Conservation (phyloP, 768 basidiomycete genomes). For the Tylopilus rubrobrunneus region DNA sequence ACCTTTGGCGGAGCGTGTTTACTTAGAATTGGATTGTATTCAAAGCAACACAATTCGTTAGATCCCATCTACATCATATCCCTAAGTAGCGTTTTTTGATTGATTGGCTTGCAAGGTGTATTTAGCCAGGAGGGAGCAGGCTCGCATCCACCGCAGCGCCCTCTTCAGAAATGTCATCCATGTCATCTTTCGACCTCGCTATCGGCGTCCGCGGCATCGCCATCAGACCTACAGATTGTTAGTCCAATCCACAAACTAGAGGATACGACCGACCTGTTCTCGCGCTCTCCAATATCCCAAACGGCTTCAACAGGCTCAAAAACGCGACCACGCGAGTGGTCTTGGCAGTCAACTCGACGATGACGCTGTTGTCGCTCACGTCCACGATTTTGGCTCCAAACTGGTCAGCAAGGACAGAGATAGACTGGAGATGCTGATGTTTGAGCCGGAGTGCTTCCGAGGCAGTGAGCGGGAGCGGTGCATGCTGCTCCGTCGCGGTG, state of each 20-base stretch:
- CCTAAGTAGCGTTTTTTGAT: too few species aligned
- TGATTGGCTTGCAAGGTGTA: neutral
- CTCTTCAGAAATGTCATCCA: conserved; percentile 51
- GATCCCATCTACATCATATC: neutral
- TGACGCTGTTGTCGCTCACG: conserved; percentile 90
- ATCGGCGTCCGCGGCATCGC: conserved; percentile 98
- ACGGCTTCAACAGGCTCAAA: conserved; percentile 85
- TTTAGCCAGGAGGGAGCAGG: conserved; percentile 87
- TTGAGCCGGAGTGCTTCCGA: conserved; percentile 85
- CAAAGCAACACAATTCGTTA: neutral
- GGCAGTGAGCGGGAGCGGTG: conserved; percentile 55
- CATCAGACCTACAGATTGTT: conserved; percentile 69
- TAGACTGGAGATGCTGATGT: conserved; percentile 86
- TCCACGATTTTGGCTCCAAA: conserved; percentile 94
- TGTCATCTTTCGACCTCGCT: conserved; percentile 50
- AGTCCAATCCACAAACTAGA: neutral
- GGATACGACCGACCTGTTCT: conserved; percentile 68
- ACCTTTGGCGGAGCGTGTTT: neutral
- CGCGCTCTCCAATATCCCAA: conserved; percentile 93
- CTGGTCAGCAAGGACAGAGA: conserved; percentile 77
- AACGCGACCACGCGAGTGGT: conserved; percentile 90
- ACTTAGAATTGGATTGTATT: neutral
- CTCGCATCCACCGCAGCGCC: conserved; percentile 77
- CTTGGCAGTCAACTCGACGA: conserved; percentile 94
- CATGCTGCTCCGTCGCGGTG: conserved; percentile 7